Evolutionary conservation across 371 early-diverging fungal species (phyloP), one percentile per base, ranked within the genome.

Genomic region (Dichotomocladium elegans): DNA sequence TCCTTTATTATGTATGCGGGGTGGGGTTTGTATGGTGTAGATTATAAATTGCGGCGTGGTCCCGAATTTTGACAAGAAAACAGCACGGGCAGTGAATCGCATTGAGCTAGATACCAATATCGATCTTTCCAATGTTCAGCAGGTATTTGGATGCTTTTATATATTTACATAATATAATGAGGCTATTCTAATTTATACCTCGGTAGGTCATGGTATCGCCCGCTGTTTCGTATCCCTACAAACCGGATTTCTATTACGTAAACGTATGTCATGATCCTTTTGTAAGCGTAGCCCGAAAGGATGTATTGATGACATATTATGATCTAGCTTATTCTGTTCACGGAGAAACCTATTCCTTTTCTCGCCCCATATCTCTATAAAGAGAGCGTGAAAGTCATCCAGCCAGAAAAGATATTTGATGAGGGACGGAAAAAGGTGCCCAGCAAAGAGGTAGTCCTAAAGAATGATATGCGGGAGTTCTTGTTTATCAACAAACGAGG

Each of bases 401-500:
- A 79, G 47, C 72, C 74, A 11, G 72, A 68, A 19, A 66, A 61
- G 25, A 68, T 71, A 28, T 29, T 35, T 7, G 66, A 66, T 14
- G 58, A 56, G 12, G 70, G 63, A 29, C 66, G 72, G 24, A 48
- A 48, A 25, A 68, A 64, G 35, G 57, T 68, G 46, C 77, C 79
- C 2, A 76, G 80, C 64, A 73, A 75, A 57, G 58, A 70, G 44
- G 70, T 83, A 30, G 41, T 41, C 6, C 45, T 75, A 31, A 82
- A 82, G 47, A 86, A 83, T 47, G 82, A 82, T 55, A 62, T 86
- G n/a, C 73, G 65, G 25, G 84, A 86, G 24, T 86, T 80, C 61
- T 57, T 86, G 9, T 63, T 86, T 29, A 77, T 86, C 45, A 86
- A 86, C 61, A 61, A 78, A 41, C 68, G 71, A n/a, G 82, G 83